Evolutionary conservation across 495 filamentous ascomycete species (phyloP), one percentile per base, ranked within the genome.

Genomic region (Evernia prunastri): DNA sequence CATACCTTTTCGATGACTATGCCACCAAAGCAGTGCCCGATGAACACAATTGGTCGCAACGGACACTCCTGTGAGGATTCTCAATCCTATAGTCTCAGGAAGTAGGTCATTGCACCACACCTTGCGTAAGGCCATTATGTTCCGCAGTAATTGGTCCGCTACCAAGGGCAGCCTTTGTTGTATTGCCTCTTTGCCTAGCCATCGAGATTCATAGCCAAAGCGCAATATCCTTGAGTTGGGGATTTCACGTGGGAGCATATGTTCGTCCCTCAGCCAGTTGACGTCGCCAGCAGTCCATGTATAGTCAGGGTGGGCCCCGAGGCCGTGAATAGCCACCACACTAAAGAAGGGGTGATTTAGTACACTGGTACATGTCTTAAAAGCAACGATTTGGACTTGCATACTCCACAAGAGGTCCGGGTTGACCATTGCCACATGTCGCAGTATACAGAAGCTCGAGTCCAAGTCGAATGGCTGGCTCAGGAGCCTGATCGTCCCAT

Each of bases 231-330:
- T 64, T 20, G 72, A 66, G 4, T 66, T 51, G 8, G 69, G 67
- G 0, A 71, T 43, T 23, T 36, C 60, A 31, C 53, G 36, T 1
- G 70, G 69, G 9, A 76, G 67, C 69, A 74, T 72, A 15, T 71
- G 33, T n/a, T 31, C 37, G 63, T 74, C 69, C 45, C 63, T 33
- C 7, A 74, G 63, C 73, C 72, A 76, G 54, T 75, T 67, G 17
- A 58, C 61, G 2, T 42, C 51, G 18, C 25, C 17, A 9, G 20
- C 25, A 5, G 27, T 35, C 53, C 61, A 63, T 2, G 61, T 63
- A 0, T 6, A 12, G 18, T 56, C 36, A 17, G 61, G 35, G 5
- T 58, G n/a, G 9, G 61, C 40, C 2, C 29, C 61, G 15, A 63
- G 39, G 40, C 61, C 61, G 35, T 63, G 61, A 18, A 63, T 33